These are phyloP conservation scores for Phyllosticta citribraziliensis DNA, from an alignment of 2,329 filamentous ascomycete species.

Conservation along the genomic window DNA sequence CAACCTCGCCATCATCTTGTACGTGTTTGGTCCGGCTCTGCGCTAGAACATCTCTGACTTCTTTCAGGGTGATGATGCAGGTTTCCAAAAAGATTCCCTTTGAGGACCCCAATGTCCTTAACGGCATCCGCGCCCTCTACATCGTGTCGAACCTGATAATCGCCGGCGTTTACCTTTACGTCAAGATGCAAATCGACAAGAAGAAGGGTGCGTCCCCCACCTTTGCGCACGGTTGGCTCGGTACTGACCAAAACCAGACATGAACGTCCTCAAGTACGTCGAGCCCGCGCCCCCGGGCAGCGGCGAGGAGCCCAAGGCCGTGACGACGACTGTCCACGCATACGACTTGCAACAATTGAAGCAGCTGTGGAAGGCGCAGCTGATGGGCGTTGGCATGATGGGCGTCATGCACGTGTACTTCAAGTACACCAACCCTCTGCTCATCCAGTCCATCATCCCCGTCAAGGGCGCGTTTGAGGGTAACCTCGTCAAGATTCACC, in stretches of 20 bases:
- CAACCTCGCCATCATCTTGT: slow-evolving; percentile 86
- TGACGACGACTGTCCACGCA: slow-evolving; percentile 91
- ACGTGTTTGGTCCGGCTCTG: background rate
- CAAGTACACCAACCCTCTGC: slow-evolving; percentile 97
- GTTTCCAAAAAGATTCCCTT: slow-evolving; percentile 92
- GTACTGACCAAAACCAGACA: slow-evolving; percentile 48
- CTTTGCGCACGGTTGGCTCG: background rate
- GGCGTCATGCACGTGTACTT: slow-evolving; percentile 97
- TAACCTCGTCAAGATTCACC: slow-evolving; percentile 92
- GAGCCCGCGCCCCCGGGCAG: slow-evolving; percentile 91
- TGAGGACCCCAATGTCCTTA: slow-evolving; percentile 68
- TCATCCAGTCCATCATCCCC: slow-evolving; percentile 98
- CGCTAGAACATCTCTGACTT: slow-evolving; percentile 2
- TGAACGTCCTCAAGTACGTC: slow-evolving; percentile 97
- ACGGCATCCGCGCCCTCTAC: slow-evolving; percentile 55
- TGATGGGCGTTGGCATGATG: slow-evolving; percentile 99
- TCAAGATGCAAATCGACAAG: slow-evolving; percentile 76
- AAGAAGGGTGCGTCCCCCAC: slow-evolving; percentile 71
- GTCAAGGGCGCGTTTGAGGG: slow-evolving; percentile 91
- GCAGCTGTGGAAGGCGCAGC: slow-evolving; percentile 74
- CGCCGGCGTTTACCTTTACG: slow-evolving; percentile 71
- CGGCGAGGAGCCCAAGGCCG: slow-evolving; percentile 84
- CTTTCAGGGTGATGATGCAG: slow-evolving; percentile 70
- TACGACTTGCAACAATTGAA: slow-evolving; percentile 87
- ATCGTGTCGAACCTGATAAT: slow-evolving; percentile 74